Percentiles rank a stretch among this genome's conserved stretches.
Conservation (phyloP, 306 rosid species). For the Mimosa pudica region DNA sequence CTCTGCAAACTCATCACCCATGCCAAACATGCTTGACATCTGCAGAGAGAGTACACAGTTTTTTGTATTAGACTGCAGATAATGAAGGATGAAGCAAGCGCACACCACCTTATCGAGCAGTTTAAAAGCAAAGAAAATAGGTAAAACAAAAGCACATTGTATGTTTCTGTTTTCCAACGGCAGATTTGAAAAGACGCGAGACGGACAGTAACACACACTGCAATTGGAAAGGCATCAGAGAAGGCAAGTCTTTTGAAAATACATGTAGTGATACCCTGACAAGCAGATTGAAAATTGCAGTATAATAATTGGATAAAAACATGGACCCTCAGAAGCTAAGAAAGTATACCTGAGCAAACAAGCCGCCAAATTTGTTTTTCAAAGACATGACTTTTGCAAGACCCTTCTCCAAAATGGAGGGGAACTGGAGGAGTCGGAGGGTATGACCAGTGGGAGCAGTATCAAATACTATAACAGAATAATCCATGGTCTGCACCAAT, state of each 20-base stretch:
- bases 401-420: constrained; percentile 93
- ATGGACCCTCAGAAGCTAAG: constrained; percentile 13
- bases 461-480: constrained; percentile 94
- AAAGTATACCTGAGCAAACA: constrained; percentile 76
- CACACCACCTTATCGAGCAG: constrained; percentile 21
- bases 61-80: constrained; percentile 18
- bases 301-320: constrained; percentile 11
- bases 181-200: background rate
- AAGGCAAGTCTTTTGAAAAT: too few species aligned
- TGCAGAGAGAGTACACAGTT: constrained; percentile 36
- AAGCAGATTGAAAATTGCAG: background rate
- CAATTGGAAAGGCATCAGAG: background rate
- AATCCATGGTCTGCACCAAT: constrained; percentile 98
- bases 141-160: constrained; percentile 2
- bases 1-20: constrained; percentile 93
- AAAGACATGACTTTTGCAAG: constrained; percentile 91
- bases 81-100: constrained; percentile 19
- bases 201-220: background rate
- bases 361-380: constrained; percentile 92
- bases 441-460: constrained; percentile 99
- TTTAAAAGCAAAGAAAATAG: constrained; percentile 16
- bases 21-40: constrained; percentile 93
- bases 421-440: constrained; percentile 91
- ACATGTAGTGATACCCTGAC: too few species aligned
- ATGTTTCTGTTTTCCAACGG: background rate